A percentile compares a stretch with the other conserved stretches of the same genome.
phyloP scores from a whole-genome alignment of 441 rosid species.

The Gossypium davidsonii region DNA sequence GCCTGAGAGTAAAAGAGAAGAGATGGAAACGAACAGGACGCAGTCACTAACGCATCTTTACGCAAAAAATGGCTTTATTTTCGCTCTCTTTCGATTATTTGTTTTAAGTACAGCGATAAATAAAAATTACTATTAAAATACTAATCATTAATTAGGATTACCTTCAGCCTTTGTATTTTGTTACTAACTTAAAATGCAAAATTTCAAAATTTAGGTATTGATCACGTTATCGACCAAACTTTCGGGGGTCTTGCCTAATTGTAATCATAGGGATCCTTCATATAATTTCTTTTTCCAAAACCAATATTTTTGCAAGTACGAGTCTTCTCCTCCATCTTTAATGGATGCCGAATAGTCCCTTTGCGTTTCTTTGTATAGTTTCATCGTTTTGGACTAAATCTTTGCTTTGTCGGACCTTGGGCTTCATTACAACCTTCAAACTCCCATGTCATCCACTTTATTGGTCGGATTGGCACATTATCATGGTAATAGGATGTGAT shows the following conservation, averaged over 20 bases:
- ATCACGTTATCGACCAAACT: not conserved
- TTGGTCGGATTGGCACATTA: no score
- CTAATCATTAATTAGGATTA: not conserved
- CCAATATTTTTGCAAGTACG: not conserved
- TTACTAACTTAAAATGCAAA: not conserved
- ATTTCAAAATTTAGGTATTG: not conserved
- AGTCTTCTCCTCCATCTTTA: no score
- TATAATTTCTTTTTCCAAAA: not conserved
- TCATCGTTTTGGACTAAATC: slow-evolving; percentile 2
- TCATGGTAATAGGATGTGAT: no score
- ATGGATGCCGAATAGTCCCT: not conserved
- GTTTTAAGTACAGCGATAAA: not conserved
- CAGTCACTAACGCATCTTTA: slow-evolving; percentile 9
- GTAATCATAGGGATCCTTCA: not conserved
- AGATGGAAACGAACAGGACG: slow-evolving; percentile 2
- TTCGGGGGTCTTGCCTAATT: not conserved
- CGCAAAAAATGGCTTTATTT: slow-evolving; percentile 7
- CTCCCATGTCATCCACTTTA: no score
- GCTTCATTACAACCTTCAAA: not conserved
- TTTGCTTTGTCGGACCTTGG: not conserved
- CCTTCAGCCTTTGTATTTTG: not conserved
- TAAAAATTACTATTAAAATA: not conserved
- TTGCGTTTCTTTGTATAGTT: not conserved
- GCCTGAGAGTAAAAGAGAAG: slow-evolving; percentile 9
- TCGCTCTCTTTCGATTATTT: not conserved